Evolutionary conservation across 2,329 filamentous ascomycete species (phyloP), one percentile per base, ranked within the genome.

Genomic region (Phyllosticta citribraziliensis): DNA sequence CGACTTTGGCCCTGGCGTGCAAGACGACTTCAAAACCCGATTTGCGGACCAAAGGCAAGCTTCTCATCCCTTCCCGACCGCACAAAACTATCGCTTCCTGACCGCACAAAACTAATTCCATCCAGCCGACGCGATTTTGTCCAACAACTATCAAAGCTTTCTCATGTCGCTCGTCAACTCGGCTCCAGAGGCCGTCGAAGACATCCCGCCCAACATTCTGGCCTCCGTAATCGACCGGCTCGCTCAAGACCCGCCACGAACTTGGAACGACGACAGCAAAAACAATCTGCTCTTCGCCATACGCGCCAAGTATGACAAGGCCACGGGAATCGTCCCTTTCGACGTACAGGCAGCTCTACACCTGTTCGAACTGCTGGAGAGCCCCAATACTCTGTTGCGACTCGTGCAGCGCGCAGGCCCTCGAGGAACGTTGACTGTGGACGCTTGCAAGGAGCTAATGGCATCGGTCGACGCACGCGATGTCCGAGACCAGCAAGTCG

Each of bases 111-210:
- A 40, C 58, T 58, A 30, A 61, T 50, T 66, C 71, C 63, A 70
- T 19, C 57, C 68, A 97, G 93, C 91, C 67, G 91, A 96, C 74
- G 88, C 89, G n/a, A 92, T 97, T 62, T 79, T 97, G 27, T 88
- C 89, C 12, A 88, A 87, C 65, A 92, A 90, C 67, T 88, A 89
- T 66, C 80, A 84, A 58, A 84, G 85, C 24, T 93, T 97, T 71
- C 79, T 95, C 57, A 85, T 91, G 69, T 86, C 87, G 65, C 80
- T 97, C 60, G 86, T 88, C 35, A 83, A 82, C 55, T 80, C 86
- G 14, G 63, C 65, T 53, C 69, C 70, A 22, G 80, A 83, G 57
- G 82, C 84, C 51, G 84, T 88, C 67, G 82, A 86, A 65, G 86
- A 89, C 63, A 74, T 92, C 59, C 80, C 79, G 11, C 80, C 87